phyloP scores from a whole-genome alignment of 148 eudicot genomes.

The Heliamphora exappendiculata region DNA sequence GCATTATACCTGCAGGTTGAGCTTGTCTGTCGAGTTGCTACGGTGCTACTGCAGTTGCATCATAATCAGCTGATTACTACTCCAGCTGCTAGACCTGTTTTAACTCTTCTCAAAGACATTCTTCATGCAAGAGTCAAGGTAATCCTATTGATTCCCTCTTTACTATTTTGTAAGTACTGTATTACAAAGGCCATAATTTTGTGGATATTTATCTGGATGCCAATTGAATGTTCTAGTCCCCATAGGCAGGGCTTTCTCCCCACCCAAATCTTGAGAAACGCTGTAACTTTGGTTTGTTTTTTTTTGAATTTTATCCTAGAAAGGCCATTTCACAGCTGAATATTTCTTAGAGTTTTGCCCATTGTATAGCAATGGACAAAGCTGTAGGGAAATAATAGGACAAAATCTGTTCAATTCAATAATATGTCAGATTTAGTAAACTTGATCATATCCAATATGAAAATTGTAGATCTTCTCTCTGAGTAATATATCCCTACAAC shows the following conservation, averaged over 20 bases:
- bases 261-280: not conserved
- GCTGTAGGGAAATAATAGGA: not conserved
- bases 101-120: slow-evolving; percentile 58
- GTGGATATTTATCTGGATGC: not conserved
- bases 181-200: not conserved
- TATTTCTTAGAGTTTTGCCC: not conserved
- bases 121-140: slow-evolving; percentile 86
- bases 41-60: slow-evolving; percentile 64
- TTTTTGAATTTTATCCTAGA: not conserved
- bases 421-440: not conserved
- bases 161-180: not conserved
- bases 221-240: not conserved
- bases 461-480: not conserved
- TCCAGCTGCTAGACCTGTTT: slow-evolving; percentile 60
- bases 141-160: slow-evolving; percentile 2
- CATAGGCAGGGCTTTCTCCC: not conserved
- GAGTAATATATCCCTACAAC: too few relatives aligned
- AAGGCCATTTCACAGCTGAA: not conserved
- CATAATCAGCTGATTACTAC: slow-evolving; percentile 69
- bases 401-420: too few relatives aligned
- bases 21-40: slow-evolving; percentile 72
- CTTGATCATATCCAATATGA: not conserved
- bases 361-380: not conserved
- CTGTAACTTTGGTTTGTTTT: not conserved
- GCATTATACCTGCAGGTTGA: slow-evolving; percentile 54